Base-by-base conservation (phyloP, 2,329 filamentous ascomycete genomes). In the Hypoxylon sp. region DNA sequence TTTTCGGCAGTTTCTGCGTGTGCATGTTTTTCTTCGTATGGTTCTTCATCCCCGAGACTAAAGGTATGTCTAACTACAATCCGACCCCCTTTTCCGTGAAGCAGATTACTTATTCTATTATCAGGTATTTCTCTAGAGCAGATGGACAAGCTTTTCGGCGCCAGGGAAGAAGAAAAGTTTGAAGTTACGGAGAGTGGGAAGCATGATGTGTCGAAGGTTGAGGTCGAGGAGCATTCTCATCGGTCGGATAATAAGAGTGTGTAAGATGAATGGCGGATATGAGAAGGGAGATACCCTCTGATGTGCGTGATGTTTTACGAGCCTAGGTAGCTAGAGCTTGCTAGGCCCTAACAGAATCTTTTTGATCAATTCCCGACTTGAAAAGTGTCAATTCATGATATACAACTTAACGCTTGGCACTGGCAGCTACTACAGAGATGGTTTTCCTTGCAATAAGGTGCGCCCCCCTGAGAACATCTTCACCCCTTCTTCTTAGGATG, bases 1-100 rank as follows among this genome's bases (percentile, higher is more conserved):
- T 90, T 62, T 91, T 89, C 75, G 84, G 87, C 9, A 85, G 79
- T 61, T 90, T 90, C 78, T 89, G 87, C 75, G 85, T 88, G 70
- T 76, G 79, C 67, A 90, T 90, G 86, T 84, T 86, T 73, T 75
- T 89, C 66, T 89, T 88, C 74, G 86, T 87, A 25, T 89, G 83
- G 81, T 89, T 89, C 80, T 83, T 87, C 65, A 83, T 89, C 38
- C 77, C 77, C 7, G 77, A 79, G 66, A 79, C 77, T 4, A 79
- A 79, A 66, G 77, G 76, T 75, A 73, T 41, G 73, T 67, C 28
- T 6, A 23, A 4, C n/a, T 11, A 5, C 13, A 9, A n/a, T 11
- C 14, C 2, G 19, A 14, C 17, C 28, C 30, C 17, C 14, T 32
- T 21, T 23, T 10, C 41, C 17, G 7, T 11, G 7, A 28, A 28